Conservation (phyloP, 352 stramenopile species). For the Lagenidium sp. region DNA sequence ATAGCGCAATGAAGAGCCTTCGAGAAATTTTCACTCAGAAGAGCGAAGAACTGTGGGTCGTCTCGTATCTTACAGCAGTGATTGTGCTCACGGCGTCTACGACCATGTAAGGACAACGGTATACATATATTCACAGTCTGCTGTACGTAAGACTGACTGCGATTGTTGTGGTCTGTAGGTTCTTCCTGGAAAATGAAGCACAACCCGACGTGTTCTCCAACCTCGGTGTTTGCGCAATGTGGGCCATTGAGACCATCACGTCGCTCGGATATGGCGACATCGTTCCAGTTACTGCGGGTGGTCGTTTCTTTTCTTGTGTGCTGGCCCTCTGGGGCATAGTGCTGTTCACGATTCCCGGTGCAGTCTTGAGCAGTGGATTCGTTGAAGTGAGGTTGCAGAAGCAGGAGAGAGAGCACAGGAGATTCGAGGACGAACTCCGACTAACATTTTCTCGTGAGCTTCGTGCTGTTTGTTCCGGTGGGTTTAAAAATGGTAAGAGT, state of each 20-base stretch:
- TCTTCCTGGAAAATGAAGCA: conserved; percentile 68
- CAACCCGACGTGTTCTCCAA: conserved; percentile 75
- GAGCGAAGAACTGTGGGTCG: conserved; percentile 65
- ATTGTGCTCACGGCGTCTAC: conserved; percentile 75
- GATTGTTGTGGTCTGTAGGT: conserved; percentile 19
- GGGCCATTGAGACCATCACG: conserved; percentile 77
- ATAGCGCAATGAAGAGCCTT: conserved; percentile 70
- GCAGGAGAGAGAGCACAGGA: conserved; percentile 49
- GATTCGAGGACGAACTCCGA: conserved; percentile 41
- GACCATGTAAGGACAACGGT: conserved; percentile 48
- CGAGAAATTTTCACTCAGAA: conserved; percentile 67
- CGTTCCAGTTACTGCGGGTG: conserved; percentile 56
- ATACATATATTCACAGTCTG: too few relatives aligned
- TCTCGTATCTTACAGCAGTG: conserved; percentile 73
- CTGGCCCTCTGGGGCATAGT: conserved; percentile 83
- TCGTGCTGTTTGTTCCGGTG: conserved; percentile 31
- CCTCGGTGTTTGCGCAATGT: conserved; percentile 68
- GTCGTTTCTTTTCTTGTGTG: conserved; percentile 63
- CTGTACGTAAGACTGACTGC: neutral
- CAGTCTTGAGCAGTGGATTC: conserved; percentile 72
- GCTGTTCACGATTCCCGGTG: conserved; percentile 75
- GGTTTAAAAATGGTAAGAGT: conserved; percentile 8
- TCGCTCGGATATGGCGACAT: conserved; percentile 84
- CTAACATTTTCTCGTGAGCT: conserved; percentile 40
- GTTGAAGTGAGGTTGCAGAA: conserved; percentile 80